Evolutionary conservation across 805 yeast genomes (phyloP).

Genomic region (Schwanniomyces vanrijiae): DNA sequence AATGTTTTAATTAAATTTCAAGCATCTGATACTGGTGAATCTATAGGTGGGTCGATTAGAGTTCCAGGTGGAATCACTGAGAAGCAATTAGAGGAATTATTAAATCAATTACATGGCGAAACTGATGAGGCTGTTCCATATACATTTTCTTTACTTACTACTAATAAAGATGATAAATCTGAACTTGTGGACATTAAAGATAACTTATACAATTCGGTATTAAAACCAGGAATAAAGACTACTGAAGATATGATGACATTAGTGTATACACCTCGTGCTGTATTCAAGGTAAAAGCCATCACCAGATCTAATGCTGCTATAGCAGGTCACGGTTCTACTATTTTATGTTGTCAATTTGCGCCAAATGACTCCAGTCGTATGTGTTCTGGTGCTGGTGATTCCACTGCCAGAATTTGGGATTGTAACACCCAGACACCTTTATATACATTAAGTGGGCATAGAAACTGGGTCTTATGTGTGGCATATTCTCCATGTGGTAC

Average conservation of each 20-base stretch:
- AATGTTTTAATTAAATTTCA: slow-evolving; percentile 85
- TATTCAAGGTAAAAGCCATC: slow-evolving; percentile 88
- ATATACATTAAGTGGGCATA: slow-evolving; percentile 77
- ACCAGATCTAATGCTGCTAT: slow-evolving; percentile 91
- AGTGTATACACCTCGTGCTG: slow-evolving; percentile 91
- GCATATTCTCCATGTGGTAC: slow-evolving; percentile 92
- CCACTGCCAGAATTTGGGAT: slow-evolving; percentile 96
- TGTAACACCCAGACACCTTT: slow-evolving; percentile 92
- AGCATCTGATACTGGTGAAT: slow-evolving; percentile 90
- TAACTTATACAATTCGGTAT: slow-evolving; percentile 73
- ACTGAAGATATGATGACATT: slow-evolving; percentile 92
- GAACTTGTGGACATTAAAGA: slow-evolving; percentile 70
- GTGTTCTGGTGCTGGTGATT: slow-evolving; percentile 96
- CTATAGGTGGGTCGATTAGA: slow-evolving; percentile 78
- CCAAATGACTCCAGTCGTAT: slow-evolving; percentile 82
- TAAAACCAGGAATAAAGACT: slow-evolving; percentile 82
- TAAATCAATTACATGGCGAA: slow-evolving; percentile 74
- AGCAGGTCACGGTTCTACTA: slow-evolving; percentile 93
- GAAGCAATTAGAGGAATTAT: slow-evolving; percentile 80
- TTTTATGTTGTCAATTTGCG: slow-evolving; percentile 89
- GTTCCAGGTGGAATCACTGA: slow-evolving; percentile 90
- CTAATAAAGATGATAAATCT: slow-evolving; percentile 33
- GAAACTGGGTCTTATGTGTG: slow-evolving; percentile 91
- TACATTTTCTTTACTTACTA: slow-evolving; percentile 65
- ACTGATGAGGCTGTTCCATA: slow-evolving; percentile 88